These are phyloP conservation scores for Obelidium mucronatum DNA, from an alignment of 192 early-diverging fungal genomes.

Conservation along the genomic window DNA sequence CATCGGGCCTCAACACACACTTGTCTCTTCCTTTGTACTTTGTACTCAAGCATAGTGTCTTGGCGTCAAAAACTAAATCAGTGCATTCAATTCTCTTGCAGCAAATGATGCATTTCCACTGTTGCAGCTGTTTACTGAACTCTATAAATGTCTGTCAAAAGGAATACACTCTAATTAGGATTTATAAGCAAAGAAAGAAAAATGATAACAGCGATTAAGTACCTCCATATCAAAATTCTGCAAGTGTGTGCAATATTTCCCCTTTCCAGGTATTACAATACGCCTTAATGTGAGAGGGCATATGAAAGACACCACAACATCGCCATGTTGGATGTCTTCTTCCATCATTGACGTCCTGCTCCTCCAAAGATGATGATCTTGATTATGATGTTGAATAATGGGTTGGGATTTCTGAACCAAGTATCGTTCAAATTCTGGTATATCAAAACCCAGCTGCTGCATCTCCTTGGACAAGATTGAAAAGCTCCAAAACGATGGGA, in stretches of 20 bases:
- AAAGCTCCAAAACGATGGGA: not conserved
- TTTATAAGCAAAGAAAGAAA: not conserved
- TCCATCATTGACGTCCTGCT: not conserved
- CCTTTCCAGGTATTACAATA: not conserved
- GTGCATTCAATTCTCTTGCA: not conserved
- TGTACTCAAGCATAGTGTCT: not conserved
- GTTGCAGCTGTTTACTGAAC: not conserved
- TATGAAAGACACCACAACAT: not conserved
- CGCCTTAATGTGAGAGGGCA: not conserved
- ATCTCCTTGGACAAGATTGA: not conserved
- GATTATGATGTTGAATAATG: not conserved
- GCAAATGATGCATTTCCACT: slow-evolving; percentile 9
- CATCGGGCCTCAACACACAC: not conserved
- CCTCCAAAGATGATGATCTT: not conserved
- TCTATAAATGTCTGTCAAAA: not conserved
- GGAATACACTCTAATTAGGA: not conserved
- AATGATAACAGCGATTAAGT: not conserved
- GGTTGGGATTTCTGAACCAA: not conserved
- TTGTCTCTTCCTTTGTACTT: not conserved
- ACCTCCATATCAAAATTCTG: slow-evolving; percentile 1
- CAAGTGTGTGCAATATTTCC: not conserved
- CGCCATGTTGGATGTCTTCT: not conserved
- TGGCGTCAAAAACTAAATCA: not conserved
- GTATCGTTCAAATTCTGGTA: no score
- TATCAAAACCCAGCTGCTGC: not conserved